Evolutionary conservation across 495 filamentous ascomycete genomes (phyloP), one percentile per base, ranked within the genome.

Genomic region (Rhypophila decipiens): DNA sequence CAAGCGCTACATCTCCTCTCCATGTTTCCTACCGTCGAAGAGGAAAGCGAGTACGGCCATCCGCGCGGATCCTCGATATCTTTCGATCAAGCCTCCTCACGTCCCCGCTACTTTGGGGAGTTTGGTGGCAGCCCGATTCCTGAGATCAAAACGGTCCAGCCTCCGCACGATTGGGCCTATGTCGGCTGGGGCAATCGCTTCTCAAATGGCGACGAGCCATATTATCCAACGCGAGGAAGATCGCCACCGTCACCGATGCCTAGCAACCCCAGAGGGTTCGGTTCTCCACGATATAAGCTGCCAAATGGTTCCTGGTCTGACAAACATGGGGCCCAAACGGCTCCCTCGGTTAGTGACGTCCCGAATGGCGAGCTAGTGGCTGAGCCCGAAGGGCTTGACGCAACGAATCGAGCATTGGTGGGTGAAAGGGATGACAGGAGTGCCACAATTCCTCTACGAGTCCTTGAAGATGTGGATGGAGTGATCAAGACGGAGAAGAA

Each of bases 221-320:
- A 63, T 47, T 71, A 72, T 34, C 68, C 67, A 15, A 50, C 56
- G 20, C 53, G 72, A 20, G 72, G 72, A 13, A 60, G 72, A 42
- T 75, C 72, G 19, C 71, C 72, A 0, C 66, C 70, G 3, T 71
- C 69, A 24, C 70, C 70, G 19, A 47, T 64, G 38, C 68, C 69
- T 39, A 65, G 64, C 31, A 60, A 73, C 51, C 53, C 63, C 35
- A 63, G 50, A 39, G 55, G 52, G 24, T 60, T 56, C 48, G 48
- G 48, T 17, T 50, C 58, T 17, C 46, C 56, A 3, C 34, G 50
- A 13, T 55, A 43, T 39, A 47, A 47, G 7, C 49, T 31, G n/a
- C 46, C 46, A 8, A 37, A 44, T 13, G 51, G 54, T 31, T 56
- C 59, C 5, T 69, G 59, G 61, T 57, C 60, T 1, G 61, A 64